Base-by-base conservation (phyloP, 2,329 filamentous ascomycete genomes). In the Talaromyces funiculosus region DNA sequence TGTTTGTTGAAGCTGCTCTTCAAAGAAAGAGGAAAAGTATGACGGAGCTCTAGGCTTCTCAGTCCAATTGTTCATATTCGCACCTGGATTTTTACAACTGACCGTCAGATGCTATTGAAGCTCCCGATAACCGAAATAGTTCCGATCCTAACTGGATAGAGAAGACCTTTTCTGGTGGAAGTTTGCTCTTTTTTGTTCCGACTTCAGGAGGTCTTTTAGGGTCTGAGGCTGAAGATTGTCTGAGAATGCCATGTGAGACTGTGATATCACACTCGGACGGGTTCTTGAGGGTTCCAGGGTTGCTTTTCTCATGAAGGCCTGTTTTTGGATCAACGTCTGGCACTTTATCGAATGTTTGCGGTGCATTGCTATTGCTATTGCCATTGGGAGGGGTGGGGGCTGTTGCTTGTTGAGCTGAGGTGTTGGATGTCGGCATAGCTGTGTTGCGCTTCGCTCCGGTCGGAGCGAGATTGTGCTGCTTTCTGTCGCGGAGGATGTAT, bases 1-100 rank as follows among this genome's bases (percentile, higher is more conserved):
- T 53, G 83, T 87, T 66, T 80, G 77, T 61, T 84, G 82, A 42
- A 97, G 76, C 76, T 97, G 92, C 68, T 90, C 90, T 67, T 87
- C 82, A 75, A 97, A 97, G 78, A 94, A 97, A 67, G 91, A 88
- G 20, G 93, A 96, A 77, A 97, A 97, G 75, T 97, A 97, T 54
- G 92, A 97, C 61, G 93, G 93, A 69, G 92, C 93, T 96, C 77
- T 80, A 78, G 72, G 73, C 76, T 70, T 78, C 71, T 85, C 74
- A 85, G 80, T 69, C 64, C 62, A 63, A 54, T 35, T n/a, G 35
- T 57, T 54, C 57, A 61, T 69, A 22, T 26, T 31, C 29, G 26
- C 10, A 5, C 59, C 61, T 60, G 38, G 57, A 22, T 14, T 31
- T 51, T 37, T 12, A 35, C 33, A 51, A 78, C 84, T 78, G 75